A percentile compares a stretch with the other conserved stretches of the same genome.
These are phyloP conservation scores for Cucurbita maxima DNA, from an alignment of 306 rosid species.

Conservation along the genomic window DNA sequence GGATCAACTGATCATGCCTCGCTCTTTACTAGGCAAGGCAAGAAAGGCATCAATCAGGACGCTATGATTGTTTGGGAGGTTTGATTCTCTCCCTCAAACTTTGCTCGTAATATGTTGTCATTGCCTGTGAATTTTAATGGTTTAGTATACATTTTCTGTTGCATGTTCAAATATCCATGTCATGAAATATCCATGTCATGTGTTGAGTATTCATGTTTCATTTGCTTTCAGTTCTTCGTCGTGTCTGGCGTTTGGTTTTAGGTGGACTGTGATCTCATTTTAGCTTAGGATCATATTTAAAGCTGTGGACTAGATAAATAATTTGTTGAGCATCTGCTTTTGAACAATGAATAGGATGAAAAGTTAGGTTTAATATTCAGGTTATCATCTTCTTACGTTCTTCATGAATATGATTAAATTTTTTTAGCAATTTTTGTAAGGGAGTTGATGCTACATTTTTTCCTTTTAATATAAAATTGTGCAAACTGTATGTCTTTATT, in stretches of 20 bases:
- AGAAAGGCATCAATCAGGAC: constrained; percentile 68
- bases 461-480: not conserved
- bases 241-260: not conserved
- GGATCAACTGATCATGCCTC: constrained; percentile 47
- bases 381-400: not conserved
- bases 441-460: not conserved
- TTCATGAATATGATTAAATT: not conserved
- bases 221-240: too few species aligned
- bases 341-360: not conserved
- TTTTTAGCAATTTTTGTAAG: too few species aligned
- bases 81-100: constrained; percentile 5
- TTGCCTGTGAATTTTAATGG: not conserved
- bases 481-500: not conserved
- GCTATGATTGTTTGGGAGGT: constrained; percentile 97
- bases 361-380: not conserved
- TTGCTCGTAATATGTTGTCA: not conserved
- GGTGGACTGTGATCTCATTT: not conserved
- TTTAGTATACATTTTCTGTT: not conserved
- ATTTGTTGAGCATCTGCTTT: not conserved
- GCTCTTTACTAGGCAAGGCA: constrained; percentile 54
- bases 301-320: not conserved
- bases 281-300: not conserved
- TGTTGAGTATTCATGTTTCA: not conserved
- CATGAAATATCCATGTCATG: too few species aligned
- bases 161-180: not conserved